Evolutionary conservation across 2,329 filamentous ascomycete genomes (phyloP).

Genomic region (Rhytidhysteron rufulum): DNA sequence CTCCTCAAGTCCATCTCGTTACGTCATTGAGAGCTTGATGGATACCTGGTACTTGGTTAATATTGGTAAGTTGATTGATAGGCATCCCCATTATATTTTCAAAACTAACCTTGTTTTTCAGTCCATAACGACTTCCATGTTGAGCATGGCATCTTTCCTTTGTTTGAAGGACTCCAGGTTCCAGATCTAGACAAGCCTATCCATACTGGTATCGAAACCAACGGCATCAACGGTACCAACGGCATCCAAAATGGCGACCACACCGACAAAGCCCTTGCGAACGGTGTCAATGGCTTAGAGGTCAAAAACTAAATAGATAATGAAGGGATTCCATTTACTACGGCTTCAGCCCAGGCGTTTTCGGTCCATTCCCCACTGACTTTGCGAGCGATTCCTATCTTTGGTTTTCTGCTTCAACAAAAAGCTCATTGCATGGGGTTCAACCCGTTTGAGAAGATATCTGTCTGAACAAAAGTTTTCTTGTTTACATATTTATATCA

Average conservation of each 20-base stretch:
- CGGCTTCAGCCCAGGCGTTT: constrained; percentile 25
- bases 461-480: constrained; percentile 2
- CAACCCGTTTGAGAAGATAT: background rate
- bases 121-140: constrained; percentile 98
- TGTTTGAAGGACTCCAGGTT: constrained; percentile 77
- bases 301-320: constrained; percentile 21
- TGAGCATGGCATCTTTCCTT: constrained; percentile 72
- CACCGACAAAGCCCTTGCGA: constrained; percentile 20
- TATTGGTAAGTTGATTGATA: constrained; percentile 61
- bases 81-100: constrained; percentile 1
- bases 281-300: constrained; percentile 23
- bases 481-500: constrained; percentile 7
- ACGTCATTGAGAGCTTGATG: constrained; percentile 78
- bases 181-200: constrained; percentile 55
- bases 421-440: background rate
- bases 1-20: constrained; percentile 68
- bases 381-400: constrained; percentile 1
- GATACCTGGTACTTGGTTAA: constrained; percentile 92
- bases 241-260: constrained; percentile 11
- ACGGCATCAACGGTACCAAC: constrained; percentile 7
- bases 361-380: constrained; percentile 10
- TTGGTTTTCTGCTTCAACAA: constrained; percentile 1
- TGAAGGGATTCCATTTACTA: constrained; percentile 13
- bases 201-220: constrained; percentile 12
- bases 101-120: constrained; percentile 28